These are phyloP conservation scores for Myxozyma lipomycoides DNA, from an alignment of 805 yeast genomes.

Conservation along the genomic window DNA sequence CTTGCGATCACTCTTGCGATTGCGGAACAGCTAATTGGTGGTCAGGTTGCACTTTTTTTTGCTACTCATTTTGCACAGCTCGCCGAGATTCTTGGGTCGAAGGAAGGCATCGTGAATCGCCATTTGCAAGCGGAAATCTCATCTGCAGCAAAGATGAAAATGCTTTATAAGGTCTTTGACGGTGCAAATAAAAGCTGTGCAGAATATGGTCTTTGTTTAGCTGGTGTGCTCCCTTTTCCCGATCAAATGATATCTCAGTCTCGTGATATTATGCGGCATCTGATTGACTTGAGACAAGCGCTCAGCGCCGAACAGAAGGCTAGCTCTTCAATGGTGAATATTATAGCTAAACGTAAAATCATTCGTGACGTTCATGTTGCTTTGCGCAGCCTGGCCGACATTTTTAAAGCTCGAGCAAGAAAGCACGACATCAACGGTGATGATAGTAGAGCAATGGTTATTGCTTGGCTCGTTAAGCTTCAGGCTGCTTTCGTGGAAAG, in stretches of 20 bases:
- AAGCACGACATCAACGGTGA: too few relatives aligned
- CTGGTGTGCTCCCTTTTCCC: conserved; percentile 16
- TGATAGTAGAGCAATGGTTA: too few relatives aligned
- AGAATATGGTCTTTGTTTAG: conserved; percentile 17
- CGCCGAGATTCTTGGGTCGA: conserved; percentile 38
- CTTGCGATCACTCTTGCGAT: conserved; percentile 49
- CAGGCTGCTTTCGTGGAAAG: neutral
- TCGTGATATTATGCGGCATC: conserved; percentile 3
- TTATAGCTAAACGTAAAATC: conserved; percentile 7
- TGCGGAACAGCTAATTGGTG: conserved; percentile 39
- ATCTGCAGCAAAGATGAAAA: conserved; percentile 7
- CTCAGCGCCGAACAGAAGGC: neutral
- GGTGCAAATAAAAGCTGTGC: conserved; percentile 3
- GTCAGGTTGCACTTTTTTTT: conserved; percentile 38
- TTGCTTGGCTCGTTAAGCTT: neutral
- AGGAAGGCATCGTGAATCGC: conserved; percentile 39
- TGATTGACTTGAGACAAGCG: conserved; percentile 3
- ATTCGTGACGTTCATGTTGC: conserved; percentile 9
- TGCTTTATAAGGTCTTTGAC: conserved; percentile 21
- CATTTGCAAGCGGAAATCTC: conserved; percentile 40
- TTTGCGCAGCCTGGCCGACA: conserved; percentile 8
- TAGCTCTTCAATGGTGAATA: conserved; percentile 1
- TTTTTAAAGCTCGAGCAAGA: neutral
- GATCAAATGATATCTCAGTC: conserved; percentile 6
- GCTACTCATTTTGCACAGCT: conserved; percentile 48